Base-by-base conservation (phyloP, 2,329 filamentous ascomycete genomes). In the Talaromyces atroroseus region DNA sequence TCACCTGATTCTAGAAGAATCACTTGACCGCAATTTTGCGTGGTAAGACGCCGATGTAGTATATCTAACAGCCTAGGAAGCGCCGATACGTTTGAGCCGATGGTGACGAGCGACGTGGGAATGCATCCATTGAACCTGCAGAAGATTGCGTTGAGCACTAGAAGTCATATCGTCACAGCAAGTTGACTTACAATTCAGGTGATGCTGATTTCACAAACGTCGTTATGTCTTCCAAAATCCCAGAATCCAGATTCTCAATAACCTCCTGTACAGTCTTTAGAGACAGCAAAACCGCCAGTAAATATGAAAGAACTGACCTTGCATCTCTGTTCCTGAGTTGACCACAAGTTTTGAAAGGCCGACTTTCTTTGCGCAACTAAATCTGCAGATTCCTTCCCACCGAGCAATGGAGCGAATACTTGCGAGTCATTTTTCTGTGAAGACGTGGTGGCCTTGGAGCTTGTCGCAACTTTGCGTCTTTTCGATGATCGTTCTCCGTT, bases 381-480 rank as follows among this genome's bases (percentile, higher is more conserved):
- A 16, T 65, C 58, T 20, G 62, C 32, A 29, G 57, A 61, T 58
- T 77, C 75, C 12, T 71, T 63, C 14, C 74, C 74, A 26, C 70
- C 67, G 21, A 76, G 62, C 20, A 78, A 67, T 7, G 71, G 66
- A 7, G 71, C 66, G 58, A 77, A 77, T 5, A 62, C 62, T 18
- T 66, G 60, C 4, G 52, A 14, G 11, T 63, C 55, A 40, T 56
- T 21, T 1, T 59, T 55, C 8, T 59, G 36, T 5, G 57, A 47
- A 49, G 58, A 40, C 4, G 29, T 48, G 14, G 26, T 26, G 24
- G 11, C 21, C 14, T 45, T 38, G 20, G 52, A 55, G 6, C 60
- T 74, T 54, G 75, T 78, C 0, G 76, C 76, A 7, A 82, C 73
- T 65, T 80, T 84, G 54, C 83, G 78, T 57, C 80, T 77, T 67